Evolutionary conservation across 768 basidiomycete species (phyloP), one percentile per base, ranked within the genome.

Genomic region (Leccinellum albellum): DNA sequence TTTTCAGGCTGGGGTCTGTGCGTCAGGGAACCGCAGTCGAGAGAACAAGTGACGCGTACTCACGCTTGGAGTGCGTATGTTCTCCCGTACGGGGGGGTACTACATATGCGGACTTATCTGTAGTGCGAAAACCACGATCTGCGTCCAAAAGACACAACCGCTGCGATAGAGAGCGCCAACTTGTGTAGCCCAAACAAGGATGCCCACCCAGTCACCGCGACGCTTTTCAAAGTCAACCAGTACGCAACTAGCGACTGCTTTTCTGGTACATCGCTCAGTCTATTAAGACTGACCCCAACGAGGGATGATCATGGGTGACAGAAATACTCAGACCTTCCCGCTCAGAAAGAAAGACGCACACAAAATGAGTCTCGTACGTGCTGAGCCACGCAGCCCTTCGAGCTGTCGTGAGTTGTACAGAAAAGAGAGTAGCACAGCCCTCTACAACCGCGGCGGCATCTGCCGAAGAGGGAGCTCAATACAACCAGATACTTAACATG

Each of bases 311-410:
- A 42, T 57, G 64, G 66, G 51, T 63, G 69, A 65, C 68, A 29
- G 55, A 23, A 50, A 65, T 45, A 51, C 63, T 73, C 71, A 73
- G 68, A 72, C 71, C 68, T 66, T 73, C 68, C 71, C 64, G 62
- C 70, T 71, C 73, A 66, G 58, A 44, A 70, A 35, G 23, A 60
- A 55, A 65, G 66, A 64, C 50, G 32, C 56, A 57, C 33, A 12
- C 28, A 26, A 12, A 17, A 49, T 57, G 31, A 50, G 42, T 58
- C 66, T 46, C 54, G 69, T 71, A 49, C 61, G 70, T 67, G 55
- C 45, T 61, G 68, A 70, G 69, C 65, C 58, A 60, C 62, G 64
- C 37, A 63, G 66, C 70, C n/a, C 49, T 71, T 70, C 62, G 64
- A 64, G 61, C 62, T 67, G 70, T 70, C 51, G 29, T 59, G 57